phyloP scores from a whole-genome alignment of 805 yeast genomes.

The Kodamaea sagamina region DNA sequence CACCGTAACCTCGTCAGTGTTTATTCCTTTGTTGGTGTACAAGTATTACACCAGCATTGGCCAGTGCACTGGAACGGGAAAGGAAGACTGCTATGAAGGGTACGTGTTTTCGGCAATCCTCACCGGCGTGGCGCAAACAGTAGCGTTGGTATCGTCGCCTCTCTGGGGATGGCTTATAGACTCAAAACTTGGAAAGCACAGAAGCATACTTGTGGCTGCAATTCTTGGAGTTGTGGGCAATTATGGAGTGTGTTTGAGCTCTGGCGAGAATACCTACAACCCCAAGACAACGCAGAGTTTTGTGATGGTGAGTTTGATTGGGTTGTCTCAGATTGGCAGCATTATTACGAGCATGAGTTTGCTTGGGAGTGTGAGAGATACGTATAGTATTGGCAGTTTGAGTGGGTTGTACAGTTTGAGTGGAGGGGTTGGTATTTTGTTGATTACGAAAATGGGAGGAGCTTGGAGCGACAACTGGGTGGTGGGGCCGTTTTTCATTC shows the following conservation, averaged over 20 bases:
- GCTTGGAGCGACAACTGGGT: conserved; percentile 56
- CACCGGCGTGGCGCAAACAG: conserved; percentile 64
- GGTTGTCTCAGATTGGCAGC: conserved; percentile 62
- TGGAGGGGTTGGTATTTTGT: conserved; percentile 68
- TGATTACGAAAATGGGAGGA: conserved; percentile 65
- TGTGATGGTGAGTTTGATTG: conserved; percentile 47
- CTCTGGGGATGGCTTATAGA: conserved; percentile 63
- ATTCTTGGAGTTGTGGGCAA: conserved; percentile 47
- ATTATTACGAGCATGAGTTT: conserved; percentile 66
- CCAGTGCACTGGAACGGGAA: conserved; percentile 37
- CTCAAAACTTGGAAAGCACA: conserved; percentile 29
- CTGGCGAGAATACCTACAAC: conserved; percentile 24
- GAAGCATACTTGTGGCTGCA: conserved; percentile 39
- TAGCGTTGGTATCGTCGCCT: conserved; percentile 62
- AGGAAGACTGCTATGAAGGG: conserved; percentile 58
- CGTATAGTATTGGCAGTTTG: conserved; percentile 58
- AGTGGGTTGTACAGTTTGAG: conserved; percentile 68
- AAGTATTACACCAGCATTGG: conserved; percentile 55
- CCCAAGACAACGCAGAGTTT: conserved; percentile 40
- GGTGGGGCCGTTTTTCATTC: conserved; percentile 58
- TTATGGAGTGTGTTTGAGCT: conserved; percentile 27
- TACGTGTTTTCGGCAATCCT: conserved; percentile 66
- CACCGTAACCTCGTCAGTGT: conserved; percentile 57
- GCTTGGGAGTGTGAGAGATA: conserved; percentile 37
- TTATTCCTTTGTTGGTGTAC: conserved; percentile 64